Conservation (phyloP, 148 eudicot genomes). For the Chenopodium formosanum region DNA sequence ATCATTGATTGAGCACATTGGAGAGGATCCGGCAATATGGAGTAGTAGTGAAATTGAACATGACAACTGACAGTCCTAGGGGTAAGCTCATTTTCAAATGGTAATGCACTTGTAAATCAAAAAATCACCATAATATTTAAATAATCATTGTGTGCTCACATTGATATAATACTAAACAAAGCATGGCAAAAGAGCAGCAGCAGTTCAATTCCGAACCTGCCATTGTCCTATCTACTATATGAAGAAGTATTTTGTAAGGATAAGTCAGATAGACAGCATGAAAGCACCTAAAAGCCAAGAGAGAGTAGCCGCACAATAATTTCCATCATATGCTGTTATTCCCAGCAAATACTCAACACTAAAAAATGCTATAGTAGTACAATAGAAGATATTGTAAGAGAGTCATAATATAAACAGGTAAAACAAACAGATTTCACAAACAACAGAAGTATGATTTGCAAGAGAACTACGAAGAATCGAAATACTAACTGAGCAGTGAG, state of each 20-base stretch:
- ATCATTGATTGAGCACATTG: neutral
- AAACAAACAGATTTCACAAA: neutral
- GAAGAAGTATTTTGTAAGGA: neutral
- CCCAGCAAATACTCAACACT: neutral
- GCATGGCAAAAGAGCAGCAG: neutral
- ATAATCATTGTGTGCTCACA: neutral
- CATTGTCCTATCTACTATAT: neutral
- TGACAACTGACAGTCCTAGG: neutral
- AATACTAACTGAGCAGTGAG: constrained; percentile 40
- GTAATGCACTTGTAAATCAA: neutral
- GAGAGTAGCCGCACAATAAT: neutral
- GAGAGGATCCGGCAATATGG: neutral
- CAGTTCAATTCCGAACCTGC: neutral
- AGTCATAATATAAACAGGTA: neutral
- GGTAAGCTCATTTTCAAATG: neutral
- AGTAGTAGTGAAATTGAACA: constrained; percentile 9
- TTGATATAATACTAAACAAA: neutral
- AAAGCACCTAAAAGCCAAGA: neutral
- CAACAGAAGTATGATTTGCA: neutral
- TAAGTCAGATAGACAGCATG: neutral
- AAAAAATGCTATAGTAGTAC: neutral
- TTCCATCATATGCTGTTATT: neutral
- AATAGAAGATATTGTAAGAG: neutral
- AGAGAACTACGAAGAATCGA: neutral
- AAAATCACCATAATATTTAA: neutral